Percentiles rank a stretch among this genome's conserved stretches.
Evolutionary conservation across 106 monocot species (phyloP).

Genomic region (Xerophyta viscosa): DNA sequence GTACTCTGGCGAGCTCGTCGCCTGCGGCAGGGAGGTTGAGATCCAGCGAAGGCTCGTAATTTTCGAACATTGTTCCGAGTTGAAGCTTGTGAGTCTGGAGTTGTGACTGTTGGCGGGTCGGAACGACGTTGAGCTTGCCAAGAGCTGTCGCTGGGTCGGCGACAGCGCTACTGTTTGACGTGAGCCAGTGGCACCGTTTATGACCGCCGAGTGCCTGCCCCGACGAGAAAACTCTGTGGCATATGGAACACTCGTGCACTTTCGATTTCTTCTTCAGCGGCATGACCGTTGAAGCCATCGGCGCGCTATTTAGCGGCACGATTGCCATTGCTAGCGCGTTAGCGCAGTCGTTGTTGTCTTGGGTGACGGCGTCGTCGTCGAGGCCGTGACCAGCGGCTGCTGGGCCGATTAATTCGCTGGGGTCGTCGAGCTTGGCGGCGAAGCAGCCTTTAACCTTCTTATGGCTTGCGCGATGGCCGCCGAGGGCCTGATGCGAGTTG

Average conservation of each 20-base stretch:
- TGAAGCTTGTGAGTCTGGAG: slow-evolving; percentile 16
- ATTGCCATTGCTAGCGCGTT: slow-evolving; percentile 20
- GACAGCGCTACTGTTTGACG: slow-evolving; percentile 4
- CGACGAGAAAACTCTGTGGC: slow-evolving; percentile 55
- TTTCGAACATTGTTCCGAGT: slow-evolving; percentile 15
- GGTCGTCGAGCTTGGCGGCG: slow-evolving; percentile 36
- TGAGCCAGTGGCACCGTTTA: slow-evolving; percentile 62
- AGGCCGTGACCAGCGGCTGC: background rate
- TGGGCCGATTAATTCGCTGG: background rate
- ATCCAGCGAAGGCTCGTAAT: slow-evolving; percentile 19
- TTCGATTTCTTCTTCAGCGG: slow-evolving; percentile 48
- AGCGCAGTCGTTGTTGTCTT: background rate
- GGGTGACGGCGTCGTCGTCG: background rate
- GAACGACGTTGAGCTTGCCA: slow-evolving; percentile 6
- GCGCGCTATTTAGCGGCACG: slow-evolving; percentile 18
- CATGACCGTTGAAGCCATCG: background rate
- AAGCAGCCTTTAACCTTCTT: slow-evolving; percentile 78
- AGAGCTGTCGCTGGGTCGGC: background rate
- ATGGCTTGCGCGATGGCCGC: slow-evolving; percentile 72
- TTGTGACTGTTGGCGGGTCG: background rate
- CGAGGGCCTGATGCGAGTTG: slow-evolving; percentile 62
- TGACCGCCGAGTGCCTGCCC: slow-evolving; percentile 74
- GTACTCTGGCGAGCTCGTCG: background rate
- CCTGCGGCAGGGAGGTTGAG: slow-evolving; percentile 2
- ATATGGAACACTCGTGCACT: slow-evolving; percentile 65